Evolutionary conservation across 495 filamentous ascomycete genomes (phyloP), one percentile per base, ranked within the genome.

Genomic region (Cudoniella acicularis): DNA sequence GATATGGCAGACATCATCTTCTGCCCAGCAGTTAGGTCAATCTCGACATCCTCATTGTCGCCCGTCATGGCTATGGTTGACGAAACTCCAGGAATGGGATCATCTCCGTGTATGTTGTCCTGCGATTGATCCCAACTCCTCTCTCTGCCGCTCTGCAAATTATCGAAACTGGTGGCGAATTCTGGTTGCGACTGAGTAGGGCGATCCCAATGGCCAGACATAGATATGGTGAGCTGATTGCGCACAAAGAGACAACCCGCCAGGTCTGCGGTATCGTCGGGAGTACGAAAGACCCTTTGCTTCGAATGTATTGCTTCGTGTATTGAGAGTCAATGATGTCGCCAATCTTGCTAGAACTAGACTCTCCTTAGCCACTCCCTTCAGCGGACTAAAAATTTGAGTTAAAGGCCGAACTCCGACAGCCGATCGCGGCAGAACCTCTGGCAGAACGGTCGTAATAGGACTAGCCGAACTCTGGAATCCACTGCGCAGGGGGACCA

Each of bases 1-100:
- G 85, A 87, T 17, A 91, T 91, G 8, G 94, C 94, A 57, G 93
- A 96, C 27, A 94, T 69, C 95, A 98, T 98, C 74, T 90, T 91
- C 74, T 98, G 95, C 9, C 75, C 68, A 16, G 90, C 78, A 1
- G 92, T 89, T 56, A 92, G 89, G 59, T 91, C 80, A 23, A 76
- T 62, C 49, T 67, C 68, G 43, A 74, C 69, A 52, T 74, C 72
- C 3, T 59, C 55, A 40, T 49, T 59, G 54, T 62, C 61, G 21
- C 60, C 63, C 11, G 45, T 56, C 62, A 68, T 68, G 18, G 54
- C 56, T 25, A 63, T 61, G 16, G 66, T 65, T 3, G 56, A 45
- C 41, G 63, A 41, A 41, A 55, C 45, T 49, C 58, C 58, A 43
- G 58, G 61, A 8, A 67, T 52, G 18, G 22, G n/a, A 24, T 64